phyloP scores from a whole-genome alignment of 78 protist genomes.

The Dictyostelium capitatum region DNA sequence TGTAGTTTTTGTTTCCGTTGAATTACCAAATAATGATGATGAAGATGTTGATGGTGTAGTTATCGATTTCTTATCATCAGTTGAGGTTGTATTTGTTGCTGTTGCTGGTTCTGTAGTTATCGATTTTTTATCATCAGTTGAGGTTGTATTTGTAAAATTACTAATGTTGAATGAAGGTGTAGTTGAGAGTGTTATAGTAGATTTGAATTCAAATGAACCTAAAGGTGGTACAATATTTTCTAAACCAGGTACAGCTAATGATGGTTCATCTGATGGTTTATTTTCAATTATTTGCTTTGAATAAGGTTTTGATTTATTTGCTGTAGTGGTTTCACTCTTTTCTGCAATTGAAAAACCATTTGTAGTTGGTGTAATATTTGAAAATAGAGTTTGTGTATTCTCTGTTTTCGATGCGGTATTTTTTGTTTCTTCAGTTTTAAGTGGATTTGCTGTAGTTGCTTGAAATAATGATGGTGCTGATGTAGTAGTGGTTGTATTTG shows the following conservation, averaged over 20 bases:
- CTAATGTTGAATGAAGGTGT: not conserved
- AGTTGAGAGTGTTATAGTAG: not conserved
- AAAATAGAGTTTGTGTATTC: not conserved
- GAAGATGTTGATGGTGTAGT: not conserved
- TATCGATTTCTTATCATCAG: not conserved
- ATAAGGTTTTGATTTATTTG: not conserved
- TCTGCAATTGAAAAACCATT: not conserved
- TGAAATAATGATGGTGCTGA: conserved; percentile 31
- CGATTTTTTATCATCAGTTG: not conserved
- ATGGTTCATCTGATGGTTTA: not conserved
- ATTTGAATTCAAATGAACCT: not conserved
- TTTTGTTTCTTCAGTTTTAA: not conserved
- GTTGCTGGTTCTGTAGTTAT: not conserved
- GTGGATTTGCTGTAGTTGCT: not conserved
- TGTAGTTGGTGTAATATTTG: not conserved
- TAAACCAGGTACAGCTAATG: not conserved
- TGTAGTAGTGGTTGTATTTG: not conserved
- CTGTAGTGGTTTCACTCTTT: not conserved
- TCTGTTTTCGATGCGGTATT: not conserved
- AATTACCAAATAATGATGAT: not conserved
- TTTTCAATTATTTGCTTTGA: not conserved
- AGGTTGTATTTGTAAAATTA: not conserved
- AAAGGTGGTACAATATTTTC: not conserved
- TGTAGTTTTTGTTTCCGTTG: not conserved
- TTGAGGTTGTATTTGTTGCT: not conserved